phyloP scores from a whole-genome alignment of 345 rosid species.

The Triadica sebifera region DNA sequence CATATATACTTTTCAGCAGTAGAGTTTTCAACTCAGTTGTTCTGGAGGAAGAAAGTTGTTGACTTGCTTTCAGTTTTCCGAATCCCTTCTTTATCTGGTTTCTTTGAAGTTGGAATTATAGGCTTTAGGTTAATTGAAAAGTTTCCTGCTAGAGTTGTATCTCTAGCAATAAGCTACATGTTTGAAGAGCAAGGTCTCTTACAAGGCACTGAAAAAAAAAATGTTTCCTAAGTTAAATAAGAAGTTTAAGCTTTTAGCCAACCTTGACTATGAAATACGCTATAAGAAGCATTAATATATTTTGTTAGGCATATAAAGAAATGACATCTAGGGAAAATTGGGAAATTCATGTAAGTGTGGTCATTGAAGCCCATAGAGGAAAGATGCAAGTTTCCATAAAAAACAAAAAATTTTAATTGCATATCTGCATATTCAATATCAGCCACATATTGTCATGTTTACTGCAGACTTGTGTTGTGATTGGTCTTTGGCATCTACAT shows the following conservation, averaged over 20 bases:
- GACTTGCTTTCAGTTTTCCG: neutral
- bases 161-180: neutral
- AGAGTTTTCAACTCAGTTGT: neutral
- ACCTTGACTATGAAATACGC: neutral
- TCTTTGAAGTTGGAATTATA: neutral
- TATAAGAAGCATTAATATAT: neutral
- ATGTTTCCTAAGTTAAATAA: neutral
- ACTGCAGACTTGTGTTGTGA: neutral
- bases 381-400: neutral
- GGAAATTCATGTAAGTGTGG: neutral
- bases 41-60: neutral
- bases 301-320: neutral
- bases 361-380: neutral
- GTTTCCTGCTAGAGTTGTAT: neutral
- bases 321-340: neutral
- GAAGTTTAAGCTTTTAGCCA: neutral
- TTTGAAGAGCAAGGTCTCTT: neutral
- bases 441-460: no score
- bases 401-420: neutral
- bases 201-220: no score
- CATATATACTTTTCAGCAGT: neutral
- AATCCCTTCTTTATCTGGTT: neutral
- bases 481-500: no score
- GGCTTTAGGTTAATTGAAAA: neutral
- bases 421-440: no score